phyloP scores from a whole-genome alignment of 2,329 filamentous ascomycete species.

The Endoconidiophora polonica region DNA sequence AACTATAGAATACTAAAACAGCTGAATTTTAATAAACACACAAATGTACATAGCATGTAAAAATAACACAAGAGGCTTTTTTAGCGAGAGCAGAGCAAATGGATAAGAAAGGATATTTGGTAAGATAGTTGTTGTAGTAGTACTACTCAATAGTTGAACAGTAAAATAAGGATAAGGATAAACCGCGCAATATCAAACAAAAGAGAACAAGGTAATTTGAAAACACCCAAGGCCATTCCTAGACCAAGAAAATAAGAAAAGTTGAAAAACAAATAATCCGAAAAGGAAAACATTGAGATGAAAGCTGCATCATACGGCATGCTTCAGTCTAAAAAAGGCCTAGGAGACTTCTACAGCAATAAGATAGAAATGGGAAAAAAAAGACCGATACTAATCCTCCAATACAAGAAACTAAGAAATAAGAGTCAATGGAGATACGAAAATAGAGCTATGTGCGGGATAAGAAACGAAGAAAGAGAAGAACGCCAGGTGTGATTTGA shows the following conservation, averaged over 20 bases:
- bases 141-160: no score
- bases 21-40: no score
- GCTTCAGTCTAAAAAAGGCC: no score
- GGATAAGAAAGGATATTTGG: no score
- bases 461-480: conserved; percentile 1
- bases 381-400: no score
- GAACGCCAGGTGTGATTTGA: not conserved
- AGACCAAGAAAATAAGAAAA: not conserved
- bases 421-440: not conserved
- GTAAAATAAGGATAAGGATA: no score
- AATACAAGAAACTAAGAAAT: no score
- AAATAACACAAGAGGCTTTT: no score
- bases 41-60: no score
- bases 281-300: not conserved
- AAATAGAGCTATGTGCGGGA: conserved; percentile 3
- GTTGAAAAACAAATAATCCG: not conserved
- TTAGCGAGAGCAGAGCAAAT: not conserved
- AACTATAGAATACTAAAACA: not conserved
- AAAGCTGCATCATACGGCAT: not conserved
- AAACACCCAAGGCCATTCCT: not conserved
- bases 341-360: no score
- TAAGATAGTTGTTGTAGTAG: no score
- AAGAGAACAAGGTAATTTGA: not conserved
- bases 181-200: not conserved
- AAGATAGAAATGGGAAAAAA: no score